Percentiles rank a stretch among this genome's conserved stretches.
Evolutionary conservation across 2,329 filamentous ascomycete genomes (phyloP).

Genomic region (Ophiostoma sp.): DNA sequence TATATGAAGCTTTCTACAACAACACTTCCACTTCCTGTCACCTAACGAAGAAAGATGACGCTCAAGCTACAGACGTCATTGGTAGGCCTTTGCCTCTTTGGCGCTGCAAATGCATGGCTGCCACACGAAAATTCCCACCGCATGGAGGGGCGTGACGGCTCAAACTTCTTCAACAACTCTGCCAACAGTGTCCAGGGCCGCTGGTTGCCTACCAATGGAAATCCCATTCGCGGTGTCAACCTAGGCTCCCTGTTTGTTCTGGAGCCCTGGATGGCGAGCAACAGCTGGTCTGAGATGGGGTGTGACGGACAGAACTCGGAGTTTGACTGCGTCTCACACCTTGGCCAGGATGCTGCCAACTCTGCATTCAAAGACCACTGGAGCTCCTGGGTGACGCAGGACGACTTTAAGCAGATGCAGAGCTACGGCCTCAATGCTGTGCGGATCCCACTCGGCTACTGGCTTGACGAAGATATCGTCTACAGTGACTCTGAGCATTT

Average conservation of each 20-base stretch:
- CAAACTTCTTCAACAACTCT: conserved; percentile 23
- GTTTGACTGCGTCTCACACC: conserved; percentile 48
- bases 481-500: conserved; percentile 38
- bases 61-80: no score
- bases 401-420: conserved; percentile 46
- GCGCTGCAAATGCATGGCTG: conserved; percentile 22
- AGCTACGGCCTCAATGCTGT: conserved; percentile 48
- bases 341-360: conserved; percentile 44
- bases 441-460: conserved; percentile 51
- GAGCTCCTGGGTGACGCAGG: conserved; percentile 44
- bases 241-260: conserved; percentile 35
- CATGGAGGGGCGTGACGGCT: conserved; percentile 24
- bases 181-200: not conserved
- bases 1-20: no score
- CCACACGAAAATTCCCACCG: conserved; percentile 21
- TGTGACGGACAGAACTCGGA: conserved; percentile 44
- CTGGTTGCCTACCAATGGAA: conserved; percentile 20
- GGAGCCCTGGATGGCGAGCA: conserved; percentile 49
- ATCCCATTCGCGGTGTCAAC: conserved; percentile 45
- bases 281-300: conserved; percentile 44
- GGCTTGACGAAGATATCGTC: conserved; percentile 48
- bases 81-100: not conserved
- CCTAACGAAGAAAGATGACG: no score
- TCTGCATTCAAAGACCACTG: conserved; percentile 46
- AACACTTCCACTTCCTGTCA: no score